Percentiles rank a stretch among this genome's conserved stretches.
phyloP scores from a whole-genome alignment of 176 grass and related monocot species.

The Saccharum officinarum region DNA sequence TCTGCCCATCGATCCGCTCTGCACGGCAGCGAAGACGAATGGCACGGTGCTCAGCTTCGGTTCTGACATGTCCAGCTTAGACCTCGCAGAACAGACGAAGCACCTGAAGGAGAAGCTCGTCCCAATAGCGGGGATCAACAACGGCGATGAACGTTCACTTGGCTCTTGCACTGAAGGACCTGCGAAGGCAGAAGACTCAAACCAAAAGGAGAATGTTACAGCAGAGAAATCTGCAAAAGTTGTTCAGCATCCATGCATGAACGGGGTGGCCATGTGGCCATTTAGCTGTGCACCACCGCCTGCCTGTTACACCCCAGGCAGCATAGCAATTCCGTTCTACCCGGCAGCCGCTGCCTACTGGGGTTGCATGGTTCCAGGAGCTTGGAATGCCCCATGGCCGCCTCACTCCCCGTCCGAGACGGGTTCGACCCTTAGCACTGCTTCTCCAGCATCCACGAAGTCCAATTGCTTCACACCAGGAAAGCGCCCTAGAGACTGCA shows the following conservation, averaged over 20 bases:
- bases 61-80: conserved; percentile 38
- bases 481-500: conserved; percentile 75
- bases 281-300: conserved; percentile 51
- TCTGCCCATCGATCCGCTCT: conserved; percentile 44
- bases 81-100: conserved; percentile 44
- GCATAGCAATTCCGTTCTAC: conserved; percentile 77
- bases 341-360: conserved; percentile 69
- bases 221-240: conserved; percentile 18
- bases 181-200: conserved; percentile 44
- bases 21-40: conserved; percentile 38
- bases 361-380: conserved; percentile 64
- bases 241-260: conserved; percentile 44
- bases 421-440: conserved; percentile 25
- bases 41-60: conserved; percentile 78
- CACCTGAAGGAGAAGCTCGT: conserved; percentile 28
- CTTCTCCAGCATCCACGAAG: conserved; percentile 43
- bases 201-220: conserved; percentile 30
- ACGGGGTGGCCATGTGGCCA: conserved; percentile 57
- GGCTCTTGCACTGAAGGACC: conserved; percentile 47
- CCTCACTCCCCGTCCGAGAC: conserved; percentile 35
- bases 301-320: conserved; percentile 53
- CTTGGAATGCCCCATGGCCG: conserved; percentile 60
- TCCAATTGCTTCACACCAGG: conserved; percentile 44
- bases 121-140: conserved; percentile 19
- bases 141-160: conserved; percentile 31